Evolutionary conservation across 345 rosid species (phyloP).

Genomic region (Linum usitatissimum): DNA sequence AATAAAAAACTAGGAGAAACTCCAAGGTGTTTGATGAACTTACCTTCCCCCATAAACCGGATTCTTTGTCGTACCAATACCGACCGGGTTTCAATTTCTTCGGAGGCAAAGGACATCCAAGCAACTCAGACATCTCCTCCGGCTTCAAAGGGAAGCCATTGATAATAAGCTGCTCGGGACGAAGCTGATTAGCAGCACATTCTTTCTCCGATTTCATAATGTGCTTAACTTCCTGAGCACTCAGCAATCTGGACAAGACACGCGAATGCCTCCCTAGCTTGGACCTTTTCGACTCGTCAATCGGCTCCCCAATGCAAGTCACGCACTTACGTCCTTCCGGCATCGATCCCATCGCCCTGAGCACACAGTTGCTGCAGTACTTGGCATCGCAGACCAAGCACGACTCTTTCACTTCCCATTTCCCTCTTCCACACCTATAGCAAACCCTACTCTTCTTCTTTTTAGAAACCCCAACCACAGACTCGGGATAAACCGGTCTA

Average conservation of each 20-base stretch:
- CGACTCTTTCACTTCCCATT: constrained; percentile 92
- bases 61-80: constrained; percentile 98
- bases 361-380: constrained; percentile 89
- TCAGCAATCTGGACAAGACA: constrained; percentile 64
- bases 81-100: constrained; percentile 82
- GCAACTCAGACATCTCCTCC: constrained; percentile 82
- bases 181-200: constrained; percentile 84
- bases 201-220: constrained; percentile 97
- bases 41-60: constrained; percentile 98
- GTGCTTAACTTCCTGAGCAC: constrained; percentile 95
- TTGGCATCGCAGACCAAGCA: constrained; percentile 88
- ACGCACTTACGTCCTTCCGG: constrained; percentile 99
- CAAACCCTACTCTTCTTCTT: constrained; percentile 56
- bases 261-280: constrained; percentile 72
- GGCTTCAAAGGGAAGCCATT: constrained; percentile 76
- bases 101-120: constrained; percentile 68
- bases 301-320: constrained; percentile 66
- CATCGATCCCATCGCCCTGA: constrained; percentile 99
- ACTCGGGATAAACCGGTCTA: constrained; percentile 41
- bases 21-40: constrained; percentile 1
- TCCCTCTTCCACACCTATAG: constrained; percentile 70
- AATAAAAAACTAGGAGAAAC: background rate
- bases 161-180: constrained; percentile 83
- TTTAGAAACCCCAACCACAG: constrained; percentile 46
- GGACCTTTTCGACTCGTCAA: constrained; percentile 71